These are phyloP conservation scores for Ascochyta fabae DNA, from an alignment of 2,329 filamentous ascomycete species.

Conservation along the genomic window DNA sequence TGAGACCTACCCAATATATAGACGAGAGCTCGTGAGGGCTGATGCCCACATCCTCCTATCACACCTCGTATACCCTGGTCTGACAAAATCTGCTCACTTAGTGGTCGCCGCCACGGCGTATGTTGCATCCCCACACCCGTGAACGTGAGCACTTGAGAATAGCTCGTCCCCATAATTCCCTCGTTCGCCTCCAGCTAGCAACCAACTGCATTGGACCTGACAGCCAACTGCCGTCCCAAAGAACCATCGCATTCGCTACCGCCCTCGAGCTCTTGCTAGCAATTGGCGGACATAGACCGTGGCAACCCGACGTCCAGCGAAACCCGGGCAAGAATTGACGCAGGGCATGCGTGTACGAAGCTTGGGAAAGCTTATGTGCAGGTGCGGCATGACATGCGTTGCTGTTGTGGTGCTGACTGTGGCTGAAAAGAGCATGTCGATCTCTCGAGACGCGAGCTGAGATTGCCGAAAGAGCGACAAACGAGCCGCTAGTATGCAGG, in stretches of 20 bases:
- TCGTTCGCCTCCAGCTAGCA: neutral
- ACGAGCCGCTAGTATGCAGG: slow-evolving; percentile 6
- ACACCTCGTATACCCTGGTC: neutral
- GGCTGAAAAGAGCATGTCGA: slow-evolving; percentile 2
- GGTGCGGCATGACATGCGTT: neutral
- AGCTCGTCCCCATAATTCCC: slow-evolving; percentile 1
- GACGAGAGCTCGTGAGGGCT: neutral
- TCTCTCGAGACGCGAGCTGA: slow-evolving; percentile 7
- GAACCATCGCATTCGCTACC: slow-evolving; percentile 2
- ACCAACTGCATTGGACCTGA: slow-evolving; percentile 1
- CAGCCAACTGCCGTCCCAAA: slow-evolving; percentile 1
- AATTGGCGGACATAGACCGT: neutral
- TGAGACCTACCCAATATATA: slow-evolving; percentile 15
- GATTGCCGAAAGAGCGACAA: neutral
- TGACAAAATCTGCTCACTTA: neutral
- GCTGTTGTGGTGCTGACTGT: slow-evolving; percentile 4
- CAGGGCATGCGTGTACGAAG: neutral
- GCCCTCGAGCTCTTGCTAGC: neutral
- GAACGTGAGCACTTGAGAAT: slow-evolving; percentile 4
- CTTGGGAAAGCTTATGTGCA: slow-evolving; percentile 8
- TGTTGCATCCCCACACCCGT: slow-evolving; percentile 7
- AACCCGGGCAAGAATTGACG: neutral
- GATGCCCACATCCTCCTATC: neutral
- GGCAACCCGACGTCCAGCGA: neutral
- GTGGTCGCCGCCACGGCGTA: neutral